A percentile compares a stretch with the other conserved stretches of the same genome.
Conservation (phyloP, 495 filamentous ascomycete species). For the Penicillium lagena region DNA sequence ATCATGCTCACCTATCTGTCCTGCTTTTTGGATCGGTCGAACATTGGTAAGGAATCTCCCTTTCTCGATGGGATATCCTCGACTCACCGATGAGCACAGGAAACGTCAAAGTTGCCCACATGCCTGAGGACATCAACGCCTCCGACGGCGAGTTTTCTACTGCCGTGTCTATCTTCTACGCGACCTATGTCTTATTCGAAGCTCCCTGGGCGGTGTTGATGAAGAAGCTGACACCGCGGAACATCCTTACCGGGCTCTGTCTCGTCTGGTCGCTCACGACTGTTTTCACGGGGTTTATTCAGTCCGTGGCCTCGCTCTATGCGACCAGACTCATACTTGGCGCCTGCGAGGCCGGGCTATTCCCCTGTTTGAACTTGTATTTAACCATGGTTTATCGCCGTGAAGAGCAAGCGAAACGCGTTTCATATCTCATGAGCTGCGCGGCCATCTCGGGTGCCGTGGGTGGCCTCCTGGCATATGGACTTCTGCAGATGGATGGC, state of each 20-base stretch:
- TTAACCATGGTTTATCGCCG: slow-evolving; percentile 44
- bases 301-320: slow-evolving; percentile 40
- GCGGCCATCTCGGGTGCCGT: slow-evolving; percentile 38
- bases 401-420: slow-evolving; percentile 37
- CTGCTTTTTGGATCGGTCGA: slow-evolving; percentile 40
- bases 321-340: slow-evolving; percentile 59
- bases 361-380: slow-evolving; percentile 56
- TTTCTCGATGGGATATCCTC: background rate
- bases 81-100: slow-evolving; percentile 14
- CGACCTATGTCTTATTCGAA: slow-evolving; percentile 43
- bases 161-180: slow-evolving; percentile 46
- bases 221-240: slow-evolving; percentile 40
- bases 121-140: slow-evolving; percentile 38
- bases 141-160: slow-evolving; percentile 37
- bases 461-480: slow-evolving; percentile 41
- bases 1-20: slow-evolving; percentile 43
- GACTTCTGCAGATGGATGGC: slow-evolving; percentile 38
- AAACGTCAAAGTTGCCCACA: slow-evolving; percentile 40
- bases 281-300: slow-evolving; percentile 46
- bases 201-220: slow-evolving; percentile 37
- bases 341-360: slow-evolving; percentile 59
- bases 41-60: slow-evolving; percentile 28
- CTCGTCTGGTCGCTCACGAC: slow-evolving; percentile 49
- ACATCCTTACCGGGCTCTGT: slow-evolving; percentile 30
- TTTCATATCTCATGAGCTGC: slow-evolving; percentile 36